These are phyloP conservation scores for Phytopythium vexans DNA, from an alignment of 352 stramenopile species.

Conservation along the genomic window DNA sequence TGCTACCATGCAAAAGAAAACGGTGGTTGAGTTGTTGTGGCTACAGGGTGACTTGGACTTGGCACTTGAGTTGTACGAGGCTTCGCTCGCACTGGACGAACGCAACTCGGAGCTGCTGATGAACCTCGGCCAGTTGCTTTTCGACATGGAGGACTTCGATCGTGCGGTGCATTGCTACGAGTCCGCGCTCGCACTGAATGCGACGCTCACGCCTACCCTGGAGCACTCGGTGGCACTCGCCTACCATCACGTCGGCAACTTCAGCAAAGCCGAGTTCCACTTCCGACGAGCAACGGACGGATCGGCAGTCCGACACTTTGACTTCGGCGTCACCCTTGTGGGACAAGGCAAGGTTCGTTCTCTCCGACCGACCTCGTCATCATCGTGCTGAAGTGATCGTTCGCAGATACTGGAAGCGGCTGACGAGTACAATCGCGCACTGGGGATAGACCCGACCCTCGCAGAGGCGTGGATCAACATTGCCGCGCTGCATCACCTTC, in stretches of 20 bases:
- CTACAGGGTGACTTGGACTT: conserved; percentile 19
- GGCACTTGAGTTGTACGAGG: conserved; percentile 18
- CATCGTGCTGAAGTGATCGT: neutral
- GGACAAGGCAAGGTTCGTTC: conserved; percentile 35
- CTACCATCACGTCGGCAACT: conserved; percentile 29
- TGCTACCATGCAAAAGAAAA: no score
- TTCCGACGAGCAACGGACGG: conserved; percentile 17
- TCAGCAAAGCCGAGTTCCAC: conserved; percentile 20
- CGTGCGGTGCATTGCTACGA: conserved; percentile 11
- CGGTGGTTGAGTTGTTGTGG: no score
- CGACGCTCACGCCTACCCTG: neutral
- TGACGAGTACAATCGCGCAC: conserved; percentile 38
- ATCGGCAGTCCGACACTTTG: conserved; percentile 37
- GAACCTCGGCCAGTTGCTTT: conserved; percentile 33
- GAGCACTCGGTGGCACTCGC: conserved; percentile 34
- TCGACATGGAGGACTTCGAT: conserved; percentile 19
- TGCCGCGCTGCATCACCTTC: conserved; percentile 57
- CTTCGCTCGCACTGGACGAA: conserved; percentile 11
- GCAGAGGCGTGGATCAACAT: conserved; percentile 58
- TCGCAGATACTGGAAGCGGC: conserved; percentile 39
- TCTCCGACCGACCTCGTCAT: conserved; percentile 5
- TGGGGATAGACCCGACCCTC: conserved; percentile 24
- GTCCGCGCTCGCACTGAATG: conserved; percentile 13
- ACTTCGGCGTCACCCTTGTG: conserved; percentile 51
- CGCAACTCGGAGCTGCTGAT: conserved; percentile 14